Percentiles rank a stretch among this genome's conserved stretches.
These are phyloP conservation scores for Ephemerocybe angulata DNA, from an alignment of 768 basidiomycete genomes.

Conservation along the genomic window DNA sequence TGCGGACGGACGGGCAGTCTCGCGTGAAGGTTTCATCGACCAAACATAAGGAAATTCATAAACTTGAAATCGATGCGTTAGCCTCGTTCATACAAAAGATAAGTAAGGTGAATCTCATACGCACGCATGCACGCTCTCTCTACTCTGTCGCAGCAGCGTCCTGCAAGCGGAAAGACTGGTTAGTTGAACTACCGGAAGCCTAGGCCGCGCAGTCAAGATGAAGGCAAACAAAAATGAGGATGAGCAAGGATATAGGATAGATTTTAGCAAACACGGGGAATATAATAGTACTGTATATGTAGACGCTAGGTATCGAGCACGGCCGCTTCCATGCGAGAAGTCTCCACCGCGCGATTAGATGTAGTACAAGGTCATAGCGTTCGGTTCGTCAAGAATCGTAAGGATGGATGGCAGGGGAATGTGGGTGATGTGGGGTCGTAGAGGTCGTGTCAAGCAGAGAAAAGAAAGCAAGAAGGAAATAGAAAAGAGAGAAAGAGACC, in stretches of 20 bases:
- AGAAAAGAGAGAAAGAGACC: not conserved
- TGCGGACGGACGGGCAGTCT: too few species aligned
- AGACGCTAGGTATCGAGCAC: not conserved
- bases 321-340: not conserved
- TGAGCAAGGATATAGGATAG: not conserved
- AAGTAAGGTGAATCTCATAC: too few species aligned
- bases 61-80: too few species aligned
- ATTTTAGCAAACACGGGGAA: not conserved
- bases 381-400: slow-evolving; percentile 41
- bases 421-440: not conserved
- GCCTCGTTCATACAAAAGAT: too few species aligned
- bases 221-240: not conserved
- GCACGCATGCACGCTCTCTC: too few species aligned
- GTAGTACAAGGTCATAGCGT: not conserved
- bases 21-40: too few species aligned
- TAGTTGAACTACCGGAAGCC: too few species aligned
- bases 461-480: not conserved
- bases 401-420: slow-evolving; percentile 18
- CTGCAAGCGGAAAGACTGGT: too few species aligned
- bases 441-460: not conserved
- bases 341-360: not conserved
- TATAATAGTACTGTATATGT: not conserved
- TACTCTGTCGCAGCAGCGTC: too few species aligned
- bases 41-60: too few species aligned
- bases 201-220: not conserved